Percentiles rank a stretch among this genome's conserved stretches.
Conservation (phyloP, 192 early-diverging fungal genomes). For the Coemansia sp. region DNA sequence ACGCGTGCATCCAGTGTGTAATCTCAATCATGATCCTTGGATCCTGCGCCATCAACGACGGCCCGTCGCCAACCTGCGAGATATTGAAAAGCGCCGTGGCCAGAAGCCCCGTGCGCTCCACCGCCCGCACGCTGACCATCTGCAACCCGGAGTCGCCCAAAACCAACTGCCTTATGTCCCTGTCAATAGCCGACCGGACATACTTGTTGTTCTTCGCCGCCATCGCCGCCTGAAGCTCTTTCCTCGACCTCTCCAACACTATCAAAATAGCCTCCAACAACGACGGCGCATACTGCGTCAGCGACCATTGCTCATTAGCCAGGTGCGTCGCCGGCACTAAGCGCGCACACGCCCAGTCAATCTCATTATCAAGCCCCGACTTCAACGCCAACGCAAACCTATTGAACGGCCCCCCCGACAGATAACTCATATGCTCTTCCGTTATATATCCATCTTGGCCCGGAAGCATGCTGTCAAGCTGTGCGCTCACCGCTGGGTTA, state of each 20-base stretch:
- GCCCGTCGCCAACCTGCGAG: slow-evolving; percentile 44
- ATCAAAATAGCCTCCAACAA: slow-evolving; percentile 42
- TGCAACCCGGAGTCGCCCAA: slow-evolving; percentile 23
- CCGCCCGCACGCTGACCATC: slow-evolving; percentile 17
- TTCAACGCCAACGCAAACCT: slow-evolving; percentile 49
- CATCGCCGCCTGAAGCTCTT: slow-evolving; percentile 12
- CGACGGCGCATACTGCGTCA: slow-evolving; percentile 40
- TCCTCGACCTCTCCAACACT: slow-evolving; percentile 33
- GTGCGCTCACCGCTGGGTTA: background rate
- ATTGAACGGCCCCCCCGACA: slow-evolving; percentile 46
- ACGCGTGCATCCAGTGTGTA: slow-evolving; percentile 38
- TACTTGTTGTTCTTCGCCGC: background rate
- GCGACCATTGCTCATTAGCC: slow-evolving; percentile 29
- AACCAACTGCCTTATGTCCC: slow-evolving; percentile 4
- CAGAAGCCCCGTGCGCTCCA: slow-evolving; percentile 26
- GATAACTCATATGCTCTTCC: slow-evolving; percentile 31
- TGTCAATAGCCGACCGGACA: background rate
- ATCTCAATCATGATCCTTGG: slow-evolving; percentile 33
- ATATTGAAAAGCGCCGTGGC: slow-evolving; percentile 43
- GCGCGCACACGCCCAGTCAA: slow-evolving; percentile 50
- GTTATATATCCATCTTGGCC: slow-evolving; percentile 21
- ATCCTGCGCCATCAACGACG: slow-evolving; percentile 42
- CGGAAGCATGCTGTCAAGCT: background rate
- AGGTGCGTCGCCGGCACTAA: slow-evolving; percentile 35
- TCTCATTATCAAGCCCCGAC: slow-evolving; percentile 44